Evolutionary conservation across 345 rosid species (phyloP), one percentile per base, ranked within the genome.

Genomic region (Ceriops decandra): DNA sequence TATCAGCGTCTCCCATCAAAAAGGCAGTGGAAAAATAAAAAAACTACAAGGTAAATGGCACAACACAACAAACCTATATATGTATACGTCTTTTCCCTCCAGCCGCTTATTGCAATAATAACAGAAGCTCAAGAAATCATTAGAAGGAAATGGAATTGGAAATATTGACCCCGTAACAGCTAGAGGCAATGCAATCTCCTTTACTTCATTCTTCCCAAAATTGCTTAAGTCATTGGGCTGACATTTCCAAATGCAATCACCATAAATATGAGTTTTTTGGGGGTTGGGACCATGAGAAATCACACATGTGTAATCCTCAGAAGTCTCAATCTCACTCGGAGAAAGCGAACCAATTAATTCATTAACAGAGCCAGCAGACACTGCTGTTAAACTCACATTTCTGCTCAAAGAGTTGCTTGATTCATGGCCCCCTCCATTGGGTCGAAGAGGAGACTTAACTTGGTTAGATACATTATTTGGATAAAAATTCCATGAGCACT

Each of bases 261-360:
- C 88, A 42, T 75, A 95, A 59, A 89, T 90, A 72, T 88, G 98
- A 84, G 90, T 90, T 5, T 87, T 95, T 70, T 80, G 85, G 0
- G 96, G 90, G 77, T 83, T 86, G 64, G 97, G 88, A 80, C 96
- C 98, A 54, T 85, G 93, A 8, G 87, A 77, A 64, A 78, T 90
- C 31, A 91, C 86, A 54, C 99, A 82, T 63, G 99, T 95, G 81
- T 95, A 95, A 52, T 91, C 99, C 84, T 95, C 97, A 9, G 97
- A 92, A 61, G 83, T 87, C 83, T 88, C 96, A 78, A 91, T 82
- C 70, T 87, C 93, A 24, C 77, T 82, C 42, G 88, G 87, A 20
- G 90, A 81, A 13, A 83, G 82, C 72, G 79, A 66, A 7, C 64
- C 80, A 27, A 36, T 8, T 21, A 76, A 67, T 21, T 63, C 82